Conservation (phyloP, 768 basidiomycete species). For the Russula ochroleuca region DNA sequence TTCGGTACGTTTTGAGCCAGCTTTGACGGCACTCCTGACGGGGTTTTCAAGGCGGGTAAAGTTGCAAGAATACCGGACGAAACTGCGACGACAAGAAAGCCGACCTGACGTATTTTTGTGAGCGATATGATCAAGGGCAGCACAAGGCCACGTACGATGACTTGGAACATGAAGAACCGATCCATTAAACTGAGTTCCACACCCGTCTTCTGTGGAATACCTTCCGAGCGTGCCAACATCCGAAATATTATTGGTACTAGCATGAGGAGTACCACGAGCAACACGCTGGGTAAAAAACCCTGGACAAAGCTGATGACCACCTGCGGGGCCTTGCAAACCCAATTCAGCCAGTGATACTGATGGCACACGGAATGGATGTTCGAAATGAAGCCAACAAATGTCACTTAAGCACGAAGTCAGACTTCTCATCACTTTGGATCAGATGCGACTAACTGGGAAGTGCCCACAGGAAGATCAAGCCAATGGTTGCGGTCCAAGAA, state of each 20-base stretch:
- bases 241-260: conserved; percentile 81
- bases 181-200: conserved; percentile 91
- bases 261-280: conserved; percentile 89
- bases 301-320: conserved; percentile 75
- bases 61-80: conserved; percentile 78
- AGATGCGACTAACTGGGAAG: conserved; percentile 56
- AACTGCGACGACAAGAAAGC: conserved; percentile 87
- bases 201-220: conserved; percentile 78
- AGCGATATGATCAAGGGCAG: not conserved
- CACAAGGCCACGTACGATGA: conserved; percentile 55
- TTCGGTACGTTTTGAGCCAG: conserved; percentile 76
- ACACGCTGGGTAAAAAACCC: conserved; percentile 83
- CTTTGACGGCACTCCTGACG: conserved; percentile 59
- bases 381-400: conserved; percentile 76
- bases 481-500: conserved; percentile 73
- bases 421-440: not conserved
- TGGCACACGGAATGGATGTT: conserved; percentile 72
- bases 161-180: conserved; percentile 88
- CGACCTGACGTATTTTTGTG: conserved; percentile 54
- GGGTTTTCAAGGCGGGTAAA: conserved; percentile 61
- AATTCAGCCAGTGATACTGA: conserved; percentile 68
- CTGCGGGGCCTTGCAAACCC: conserved; percentile 70
- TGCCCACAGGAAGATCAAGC: conserved; percentile 82
- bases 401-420: conserved; percentile 27
- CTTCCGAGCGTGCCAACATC: conserved; percentile 78